Evolutionary conservation across 2,329 filamentous ascomycete species (phyloP).

Genomic region (Apiospora kogelbergensis): DNA sequence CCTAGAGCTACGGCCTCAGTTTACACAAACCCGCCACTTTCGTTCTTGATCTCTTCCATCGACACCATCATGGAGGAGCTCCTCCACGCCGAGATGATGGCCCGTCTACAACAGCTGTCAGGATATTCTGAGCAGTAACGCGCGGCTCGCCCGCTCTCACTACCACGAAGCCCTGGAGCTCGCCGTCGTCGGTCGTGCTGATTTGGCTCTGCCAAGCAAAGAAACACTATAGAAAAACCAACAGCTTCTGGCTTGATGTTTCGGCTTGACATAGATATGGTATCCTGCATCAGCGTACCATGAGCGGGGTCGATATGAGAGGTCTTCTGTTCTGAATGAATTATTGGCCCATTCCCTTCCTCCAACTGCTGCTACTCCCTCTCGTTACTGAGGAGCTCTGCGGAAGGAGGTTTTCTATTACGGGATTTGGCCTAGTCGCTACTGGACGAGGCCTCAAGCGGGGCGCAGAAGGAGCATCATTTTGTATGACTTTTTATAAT

Average conservation of each 20-base stretch:
- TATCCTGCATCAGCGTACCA: neutral
- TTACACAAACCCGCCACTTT: neutral
- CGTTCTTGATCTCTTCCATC: neutral
- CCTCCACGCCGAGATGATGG: neutral
- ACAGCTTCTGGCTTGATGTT: neutral
- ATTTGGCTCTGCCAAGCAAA: neutral
- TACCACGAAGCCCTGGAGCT: neutral
- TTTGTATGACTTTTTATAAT: neutral
- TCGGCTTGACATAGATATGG: neutral
- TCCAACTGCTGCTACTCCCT: neutral
- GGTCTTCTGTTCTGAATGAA: neutral
- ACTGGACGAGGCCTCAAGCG: neutral
- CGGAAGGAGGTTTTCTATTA: neutral
- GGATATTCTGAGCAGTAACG: neutral
- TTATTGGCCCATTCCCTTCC: neutral
- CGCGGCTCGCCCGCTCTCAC: neutral
- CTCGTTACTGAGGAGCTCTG: neutral
- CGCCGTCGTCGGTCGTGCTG: neutral
- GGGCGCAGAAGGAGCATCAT: neutral
- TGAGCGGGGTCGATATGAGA: neutral
- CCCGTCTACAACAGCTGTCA: neutral
- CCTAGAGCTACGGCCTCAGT: no score
- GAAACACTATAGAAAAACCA: neutral
- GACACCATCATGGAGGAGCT: neutral
- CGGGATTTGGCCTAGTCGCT: neutral